A percentile compares a stretch with the other conserved stretches of the same genome.
Evolutionary conservation across 2,329 filamentous ascomycete genomes (phyloP).

Genomic region (Diplocarpon rosae): DNA sequence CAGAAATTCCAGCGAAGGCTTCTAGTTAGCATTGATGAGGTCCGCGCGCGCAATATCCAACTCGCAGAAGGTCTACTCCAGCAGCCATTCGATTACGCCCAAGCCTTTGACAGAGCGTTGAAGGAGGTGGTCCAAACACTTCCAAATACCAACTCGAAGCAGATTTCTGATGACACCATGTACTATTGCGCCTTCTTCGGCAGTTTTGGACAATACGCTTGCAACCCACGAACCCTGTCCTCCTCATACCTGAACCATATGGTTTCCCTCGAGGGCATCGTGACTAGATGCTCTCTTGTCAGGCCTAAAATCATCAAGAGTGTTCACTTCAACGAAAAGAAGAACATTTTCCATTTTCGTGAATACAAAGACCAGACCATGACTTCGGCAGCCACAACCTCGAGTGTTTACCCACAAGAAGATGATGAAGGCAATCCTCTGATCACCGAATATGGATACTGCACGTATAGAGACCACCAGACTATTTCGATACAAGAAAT

Average conservation of each 20-base stretch:
- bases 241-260: slow-evolving; percentile 89
- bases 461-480: slow-evolving; percentile 91
- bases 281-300: slow-evolving; percentile 90
- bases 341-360: slow-evolving; percentile 75
- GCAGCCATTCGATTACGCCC: slow-evolving; percentile 76
- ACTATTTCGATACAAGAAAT: slow-evolving; percentile 98
- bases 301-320: slow-evolving; percentile 97
- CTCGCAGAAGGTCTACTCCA: slow-evolving; percentile 70
- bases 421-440: slow-evolving; percentile 89
- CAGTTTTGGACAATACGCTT: slow-evolving; percentile 88
- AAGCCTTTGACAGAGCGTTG: slow-evolving; percentile 83
- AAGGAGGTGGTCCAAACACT: slow-evolving; percentile 79
- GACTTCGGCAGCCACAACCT: slow-evolving; percentile 80
- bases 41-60: slow-evolving; percentile 75
- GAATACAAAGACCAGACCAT: slow-evolving; percentile 97
- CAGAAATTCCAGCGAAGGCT: slow-evolving; percentile 55
- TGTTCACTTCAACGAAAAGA: slow-evolving; percentile 87
- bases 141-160: slow-evolving; percentile 62
- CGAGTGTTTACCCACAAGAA: slow-evolving; percentile 87
- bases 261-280: slow-evolving; percentile 95
- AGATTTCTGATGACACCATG: slow-evolving; percentile 65
- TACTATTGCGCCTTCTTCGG: slow-evolving; percentile 98
- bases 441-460: slow-evolving; percentile 91
- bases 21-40: slow-evolving; percentile 76
- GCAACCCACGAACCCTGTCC: slow-evolving; percentile 86